These are phyloP conservation scores for Porphyra umbilicalis DNA, from an alignment of 31 red algal species.

Conservation along the genomic window DNA sequence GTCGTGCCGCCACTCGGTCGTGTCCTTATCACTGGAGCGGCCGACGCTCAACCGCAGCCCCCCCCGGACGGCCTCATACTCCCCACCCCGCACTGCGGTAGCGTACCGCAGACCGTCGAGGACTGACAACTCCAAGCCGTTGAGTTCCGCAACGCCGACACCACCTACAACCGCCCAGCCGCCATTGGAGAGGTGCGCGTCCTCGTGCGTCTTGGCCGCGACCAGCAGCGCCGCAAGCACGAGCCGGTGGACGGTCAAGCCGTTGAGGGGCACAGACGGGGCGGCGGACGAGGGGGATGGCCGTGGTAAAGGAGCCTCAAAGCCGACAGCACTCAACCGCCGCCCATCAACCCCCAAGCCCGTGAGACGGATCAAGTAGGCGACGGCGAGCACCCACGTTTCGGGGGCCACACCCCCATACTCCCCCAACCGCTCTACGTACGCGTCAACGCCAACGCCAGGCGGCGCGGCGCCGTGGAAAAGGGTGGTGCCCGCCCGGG, in stretches of 20 bases:
- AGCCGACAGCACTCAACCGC: background rate
- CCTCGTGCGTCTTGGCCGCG: slow-evolving; percentile 83
- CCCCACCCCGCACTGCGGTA: slow-evolving; percentile 34
- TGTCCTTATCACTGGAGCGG: slow-evolving; percentile 4
- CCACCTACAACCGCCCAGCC: slow-evolving; percentile 87
- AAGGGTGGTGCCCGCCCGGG: background rate
- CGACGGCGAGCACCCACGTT: background rate
- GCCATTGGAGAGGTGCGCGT: slow-evolving; percentile 79
- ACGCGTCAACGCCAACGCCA: background rate
- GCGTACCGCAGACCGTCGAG: slow-evolving; percentile 37
- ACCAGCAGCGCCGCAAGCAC: slow-evolving; percentile 72
- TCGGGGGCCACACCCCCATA: background rate
- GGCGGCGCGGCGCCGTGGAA: background rate
- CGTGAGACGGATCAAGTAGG: background rate
- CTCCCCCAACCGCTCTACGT: background rate
- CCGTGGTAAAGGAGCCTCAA: background rate
- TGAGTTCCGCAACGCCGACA: slow-evolving; percentile 61
- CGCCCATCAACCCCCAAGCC: background rate
- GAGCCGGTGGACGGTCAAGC: slow-evolving; percentile 48
- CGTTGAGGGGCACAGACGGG: slow-evolving; percentile 1
- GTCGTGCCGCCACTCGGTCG: background rate
- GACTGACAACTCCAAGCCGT: slow-evolving; percentile 71
- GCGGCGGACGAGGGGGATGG: slow-evolving; percentile 33
- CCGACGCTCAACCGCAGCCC: slow-evolving; percentile 13
- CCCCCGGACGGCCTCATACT: slow-evolving; percentile 48